Evolutionary conservation across 495 filamentous ascomycete species (phyloP).

Genomic region (Ascodesmis nigricans): DNA sequence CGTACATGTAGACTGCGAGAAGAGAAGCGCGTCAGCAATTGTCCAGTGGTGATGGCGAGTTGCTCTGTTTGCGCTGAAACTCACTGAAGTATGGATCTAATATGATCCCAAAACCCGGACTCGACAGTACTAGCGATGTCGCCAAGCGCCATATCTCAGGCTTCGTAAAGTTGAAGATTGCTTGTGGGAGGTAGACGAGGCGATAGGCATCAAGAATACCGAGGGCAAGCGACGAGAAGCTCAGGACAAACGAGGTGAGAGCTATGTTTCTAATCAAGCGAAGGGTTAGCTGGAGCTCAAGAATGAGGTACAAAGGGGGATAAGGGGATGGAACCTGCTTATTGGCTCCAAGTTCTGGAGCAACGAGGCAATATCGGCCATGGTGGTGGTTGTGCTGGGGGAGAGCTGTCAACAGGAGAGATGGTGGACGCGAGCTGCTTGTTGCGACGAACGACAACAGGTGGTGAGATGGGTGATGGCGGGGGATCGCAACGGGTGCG

Average conservation of each 20-base stretch:
- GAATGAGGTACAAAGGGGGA: constrained; percentile 1
- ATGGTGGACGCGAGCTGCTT: too few relatives aligned
- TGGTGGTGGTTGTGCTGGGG: too few relatives aligned
- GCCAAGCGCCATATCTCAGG: constrained; percentile 18
- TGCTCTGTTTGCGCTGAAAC: constrained; percentile 4
- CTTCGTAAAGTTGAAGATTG: constrained; percentile 10
- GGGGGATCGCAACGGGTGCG: too few relatives aligned
- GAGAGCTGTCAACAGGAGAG: too few relatives aligned
- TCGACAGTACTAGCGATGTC: constrained; percentile 18
- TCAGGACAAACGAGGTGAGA: constrained; percentile 18
- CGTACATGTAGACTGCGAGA: constrained; percentile 17
- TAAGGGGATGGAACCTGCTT: constrained; percentile 11
- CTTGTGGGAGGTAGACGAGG: constrained; percentile 11
- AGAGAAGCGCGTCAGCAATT: too few relatives aligned
- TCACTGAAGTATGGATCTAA: constrained; percentile 21
- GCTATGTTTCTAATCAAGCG: constrained; percentile 5
- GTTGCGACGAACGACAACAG: too few relatives aligned
- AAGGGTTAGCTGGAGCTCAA: constrained; percentile 3
- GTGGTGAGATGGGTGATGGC: too few relatives aligned
- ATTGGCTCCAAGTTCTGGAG: constrained; percentile 18
- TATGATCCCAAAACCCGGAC: constrained; percentile 16
- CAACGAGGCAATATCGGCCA: constrained; percentile 18
- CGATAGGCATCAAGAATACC: constrained; percentile 9
- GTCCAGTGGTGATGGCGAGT: neutral
- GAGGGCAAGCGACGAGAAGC: constrained; percentile 12